phyloP scores from a whole-genome alignment of 2,329 filamentous ascomycete genomes.

The Cladosporium cucumerinum region DNA sequence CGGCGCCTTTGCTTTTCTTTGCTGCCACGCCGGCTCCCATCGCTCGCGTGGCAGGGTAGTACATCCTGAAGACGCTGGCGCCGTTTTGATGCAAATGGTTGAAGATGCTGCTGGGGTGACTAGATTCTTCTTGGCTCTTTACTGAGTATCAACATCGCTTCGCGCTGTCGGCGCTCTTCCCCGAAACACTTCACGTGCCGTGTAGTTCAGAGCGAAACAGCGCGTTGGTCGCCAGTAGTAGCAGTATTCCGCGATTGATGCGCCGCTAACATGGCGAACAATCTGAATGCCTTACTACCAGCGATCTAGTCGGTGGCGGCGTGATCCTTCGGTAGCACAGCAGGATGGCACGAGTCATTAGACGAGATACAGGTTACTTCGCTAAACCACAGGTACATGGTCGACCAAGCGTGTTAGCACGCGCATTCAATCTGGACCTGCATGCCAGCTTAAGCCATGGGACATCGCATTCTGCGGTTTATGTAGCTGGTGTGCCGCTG shows the following conservation, averaged over 20 bases:
- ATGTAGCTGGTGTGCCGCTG: neutral
- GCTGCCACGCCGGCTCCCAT: neutral
- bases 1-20: neutral
- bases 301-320: neutral
- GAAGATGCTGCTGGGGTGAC: neutral
- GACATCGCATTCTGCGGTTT: neutral
- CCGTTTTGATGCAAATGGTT: neutral
- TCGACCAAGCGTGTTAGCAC: neutral
- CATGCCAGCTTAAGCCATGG: neutral
- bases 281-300: neutral
- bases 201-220: neutral
- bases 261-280: neutral
- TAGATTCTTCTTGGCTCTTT: neutral
- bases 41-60: neutral
- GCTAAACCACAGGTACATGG: neutral
- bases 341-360: neutral
- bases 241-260: neutral
- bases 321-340: slow-evolving; percentile 3
- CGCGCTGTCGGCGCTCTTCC: neutral
- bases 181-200: neutral
- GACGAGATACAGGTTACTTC: neutral
- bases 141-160: neutral
- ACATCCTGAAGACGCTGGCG: neutral
- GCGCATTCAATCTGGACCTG: neutral
- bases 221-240: neutral